These are phyloP conservation scores for Polygonum aviculare DNA, from an alignment of 148 eudicot species.

Conservation along the genomic window DNA sequence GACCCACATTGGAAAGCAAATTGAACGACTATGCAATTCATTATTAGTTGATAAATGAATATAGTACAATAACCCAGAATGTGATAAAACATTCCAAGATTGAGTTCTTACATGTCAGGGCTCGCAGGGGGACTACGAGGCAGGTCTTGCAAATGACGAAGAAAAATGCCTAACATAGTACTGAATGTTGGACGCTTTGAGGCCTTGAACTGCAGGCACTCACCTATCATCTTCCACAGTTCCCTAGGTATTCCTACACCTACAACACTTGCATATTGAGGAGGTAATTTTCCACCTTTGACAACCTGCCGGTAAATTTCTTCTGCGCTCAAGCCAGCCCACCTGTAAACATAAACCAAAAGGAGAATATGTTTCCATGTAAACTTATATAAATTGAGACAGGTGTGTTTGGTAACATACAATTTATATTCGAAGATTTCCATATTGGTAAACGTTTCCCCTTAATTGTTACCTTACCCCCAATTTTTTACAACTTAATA, in stretches of 20 bases:
- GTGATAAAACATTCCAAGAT: background rate
- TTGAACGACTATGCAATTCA: background rate
- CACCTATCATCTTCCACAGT: slow-evolving; percentile 97
- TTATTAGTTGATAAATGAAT: background rate
- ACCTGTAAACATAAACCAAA: slow-evolving; percentile 42
- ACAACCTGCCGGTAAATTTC: slow-evolving; percentile 90
- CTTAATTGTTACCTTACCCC: background rate
- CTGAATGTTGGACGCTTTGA: slow-evolving; percentile 80
- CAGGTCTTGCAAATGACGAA: slow-evolving; percentile 77
- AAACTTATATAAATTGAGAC: background rate
- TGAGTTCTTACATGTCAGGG: slow-evolving; percentile 59
- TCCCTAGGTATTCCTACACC: slow-evolving; percentile 98
- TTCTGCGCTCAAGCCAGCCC: slow-evolving; percentile 89
- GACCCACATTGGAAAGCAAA: background rate
- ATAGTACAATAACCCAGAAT: background rate
- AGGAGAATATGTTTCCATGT: background rate
- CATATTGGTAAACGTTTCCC: background rate
- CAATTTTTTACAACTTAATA: background rate
- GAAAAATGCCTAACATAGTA: slow-evolving; percentile 84
- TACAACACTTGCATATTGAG: slow-evolving; percentile 94
- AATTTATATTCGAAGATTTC: background rate
- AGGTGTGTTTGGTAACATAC: background rate
- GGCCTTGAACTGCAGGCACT: slow-evolving; percentile 81
- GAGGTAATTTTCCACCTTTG: slow-evolving; percentile 78
- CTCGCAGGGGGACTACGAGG: slow-evolving; percentile 91